phyloP scores from a whole-genome alignment of 164 flowering plant species.

The Litsea cubeba region DNA sequence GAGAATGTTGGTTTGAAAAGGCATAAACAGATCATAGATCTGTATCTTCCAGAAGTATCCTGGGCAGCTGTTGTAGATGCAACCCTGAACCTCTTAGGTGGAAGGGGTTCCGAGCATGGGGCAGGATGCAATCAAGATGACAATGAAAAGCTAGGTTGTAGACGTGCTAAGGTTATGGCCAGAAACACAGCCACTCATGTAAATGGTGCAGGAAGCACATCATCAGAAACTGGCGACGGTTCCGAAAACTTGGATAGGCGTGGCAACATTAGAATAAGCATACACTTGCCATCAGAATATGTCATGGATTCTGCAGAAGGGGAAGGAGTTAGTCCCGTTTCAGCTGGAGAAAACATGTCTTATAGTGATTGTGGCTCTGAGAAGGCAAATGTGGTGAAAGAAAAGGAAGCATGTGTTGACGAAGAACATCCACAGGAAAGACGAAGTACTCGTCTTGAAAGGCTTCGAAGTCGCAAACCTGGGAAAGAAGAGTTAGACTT shows the following conservation, averaged over 20 bases:
- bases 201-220: neutral
- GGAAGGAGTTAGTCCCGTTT: conserved; percentile 16
- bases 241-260: conserved; percentile 26
- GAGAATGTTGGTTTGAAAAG: conserved; percentile 40
- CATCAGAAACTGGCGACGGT: conserved; percentile 5
- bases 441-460: conserved; percentile 85
- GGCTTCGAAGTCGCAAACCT: conserved; percentile 88
- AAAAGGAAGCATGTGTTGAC: conserved; percentile 40
- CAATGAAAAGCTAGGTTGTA: conserved; percentile 14
- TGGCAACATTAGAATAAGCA: conserved; percentile 46
- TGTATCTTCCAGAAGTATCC: conserved; percentile 61
- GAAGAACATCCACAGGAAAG: conserved; percentile 93
- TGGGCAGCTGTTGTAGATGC: conserved; percentile 63
- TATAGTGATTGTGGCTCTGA: conserved; percentile 28
- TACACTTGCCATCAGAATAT: conserved; percentile 46
- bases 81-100: conserved; percentile 44
- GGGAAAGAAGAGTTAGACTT: conserved; percentile 71
- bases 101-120: conserved; percentile 29
- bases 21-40: conserved; percentile 41
- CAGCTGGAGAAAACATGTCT: conserved; percentile 23
- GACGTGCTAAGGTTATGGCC: conserved; percentile 11
- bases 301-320: conserved; percentile 24
- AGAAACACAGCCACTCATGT: conserved; percentile 2
- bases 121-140: conserved; percentile 13
- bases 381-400: conserved; percentile 30